phyloP scores from a whole-genome alignment of 1,284 basidiomycete species.

The Microbotryum saponariae region DNA sequence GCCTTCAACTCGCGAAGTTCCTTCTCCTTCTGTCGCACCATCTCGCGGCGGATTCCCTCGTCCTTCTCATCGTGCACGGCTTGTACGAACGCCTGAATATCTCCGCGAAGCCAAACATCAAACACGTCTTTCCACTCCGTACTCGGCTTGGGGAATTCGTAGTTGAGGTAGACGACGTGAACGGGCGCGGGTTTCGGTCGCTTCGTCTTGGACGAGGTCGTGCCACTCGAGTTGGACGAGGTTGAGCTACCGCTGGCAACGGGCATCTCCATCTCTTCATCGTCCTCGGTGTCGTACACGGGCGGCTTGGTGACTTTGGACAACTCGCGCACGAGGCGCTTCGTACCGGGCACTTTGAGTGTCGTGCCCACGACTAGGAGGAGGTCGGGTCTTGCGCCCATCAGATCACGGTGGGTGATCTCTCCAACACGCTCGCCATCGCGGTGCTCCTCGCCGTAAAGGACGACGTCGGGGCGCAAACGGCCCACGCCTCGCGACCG shows the following conservation, averaged over 20 bases:
- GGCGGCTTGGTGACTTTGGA: slow-evolving; percentile 60
- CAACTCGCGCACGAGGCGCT: slow-evolving; percentile 84
- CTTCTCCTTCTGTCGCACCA: no score
- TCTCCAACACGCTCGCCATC: slow-evolving; percentile 80
- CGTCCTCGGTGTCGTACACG: slow-evolving; percentile 12
- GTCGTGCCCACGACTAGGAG: slow-evolving; percentile 86
- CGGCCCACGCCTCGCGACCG: slow-evolving; percentile 71
- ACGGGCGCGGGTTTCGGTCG: slow-evolving; percentile 48
- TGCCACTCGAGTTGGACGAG: slow-evolving; percentile 2
- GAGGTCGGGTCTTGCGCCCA: slow-evolving; percentile 60
- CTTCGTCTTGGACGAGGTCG: slow-evolving; percentile 12
- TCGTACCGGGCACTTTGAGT: slow-evolving; percentile 82
- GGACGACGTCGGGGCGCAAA: slow-evolving; percentile 75
- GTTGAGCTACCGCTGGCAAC: neutral
- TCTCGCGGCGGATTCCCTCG: neutral
- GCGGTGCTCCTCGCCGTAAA: slow-evolving; percentile 83
- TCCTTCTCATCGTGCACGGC: slow-evolving; percentile 25
- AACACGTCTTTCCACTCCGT: slow-evolving; percentile 86
- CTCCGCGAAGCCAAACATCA: slow-evolving; percentile 82
- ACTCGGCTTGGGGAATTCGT: slow-evolving; percentile 78
- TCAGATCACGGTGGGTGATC: slow-evolving; percentile 64
- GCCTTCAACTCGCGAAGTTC: no score
- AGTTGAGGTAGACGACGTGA: slow-evolving; percentile 73
- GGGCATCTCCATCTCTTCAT: slow-evolving; percentile 24
- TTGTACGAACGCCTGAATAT: slow-evolving; percentile 69